Evolutionary conservation across 1,284 basidiomycete species (phyloP), one percentile per base, ranked within the genome.

Genomic region (Melanopsichium pennsylvanicum): DNA sequence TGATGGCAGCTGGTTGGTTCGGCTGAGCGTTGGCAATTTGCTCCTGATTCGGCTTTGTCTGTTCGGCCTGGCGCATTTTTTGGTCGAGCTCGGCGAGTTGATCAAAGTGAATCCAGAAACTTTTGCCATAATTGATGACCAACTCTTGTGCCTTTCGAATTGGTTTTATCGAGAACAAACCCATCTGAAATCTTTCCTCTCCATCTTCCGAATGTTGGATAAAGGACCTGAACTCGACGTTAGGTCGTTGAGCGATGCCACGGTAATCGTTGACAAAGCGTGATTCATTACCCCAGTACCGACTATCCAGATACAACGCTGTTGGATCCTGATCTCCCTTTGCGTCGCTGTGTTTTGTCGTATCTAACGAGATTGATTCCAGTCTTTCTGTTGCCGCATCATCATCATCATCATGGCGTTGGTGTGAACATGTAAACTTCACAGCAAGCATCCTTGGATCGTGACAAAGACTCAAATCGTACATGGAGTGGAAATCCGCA

Each of bases 91-190:
- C 19, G 1, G 13, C 8, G 3, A 67, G 37, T 18, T 67, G 56
- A 4, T 60, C 56, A n/a, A 35, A 32, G 39, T 68, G 64, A 18
- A 51, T 21, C 92, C 92, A 94, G 87, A 90, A 95, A n/a, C 86
- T 85, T 76, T 93, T 93, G n/a, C 93, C 93, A 78, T 96, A 96
- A 19, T 89, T 91, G 27, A 95, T 89, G 26, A 93, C 80, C 35
- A 97, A 86, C 82, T 96, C 93, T 13, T 92, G 87, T 2, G 91
- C 90, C 78, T 90, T 92, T 64, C 84, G 86, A 46, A 96, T 87
- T 10, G 82, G 83, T 31, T 86, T 84, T 37, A 81, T 85, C 0
- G 70, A 35, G 29, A 52, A 70, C 12, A 78, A 21, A 4, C 59
- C 72, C 50, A 76, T 60, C 46, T 69, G 39, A 31, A 56, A 54